Percentiles rank a stretch among this genome's conserved stretches.
Evolutionary conservation across 768 basidiomycete species (phyloP).

Genomic region (Agrocybe praecox): DNA sequence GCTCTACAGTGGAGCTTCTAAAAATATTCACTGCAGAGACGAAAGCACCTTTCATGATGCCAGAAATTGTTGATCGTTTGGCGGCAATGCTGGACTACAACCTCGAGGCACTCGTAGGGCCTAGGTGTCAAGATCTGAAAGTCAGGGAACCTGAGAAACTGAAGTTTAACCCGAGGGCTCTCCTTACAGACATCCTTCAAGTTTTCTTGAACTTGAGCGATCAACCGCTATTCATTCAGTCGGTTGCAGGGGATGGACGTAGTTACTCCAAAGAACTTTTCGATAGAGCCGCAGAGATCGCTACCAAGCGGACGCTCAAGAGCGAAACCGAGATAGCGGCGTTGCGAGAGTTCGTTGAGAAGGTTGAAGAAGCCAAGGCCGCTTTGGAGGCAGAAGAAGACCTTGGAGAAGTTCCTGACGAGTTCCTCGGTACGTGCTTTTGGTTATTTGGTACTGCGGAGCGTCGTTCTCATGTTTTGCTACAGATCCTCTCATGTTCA

Average conservation of each 20-base stretch:
- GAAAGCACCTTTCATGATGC: slow-evolving; percentile 91
- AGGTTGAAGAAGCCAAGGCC: slow-evolving; percentile 84
- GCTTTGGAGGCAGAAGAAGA: slow-evolving; percentile 88
- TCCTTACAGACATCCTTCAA: slow-evolving; percentile 86
- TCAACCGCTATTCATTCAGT: slow-evolving; percentile 75
- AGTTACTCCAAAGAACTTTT: slow-evolving; percentile 89
- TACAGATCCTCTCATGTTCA: slow-evolving; percentile 86
- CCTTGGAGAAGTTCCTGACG: slow-evolving; percentile 91
- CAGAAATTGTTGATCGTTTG: slow-evolving; percentile 92
- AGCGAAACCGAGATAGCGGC: slow-evolving; percentile 74
- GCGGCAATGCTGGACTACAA: slow-evolving; percentile 98
- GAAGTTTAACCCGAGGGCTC: slow-evolving; percentile 80
- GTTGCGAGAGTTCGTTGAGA: slow-evolving; percentile 69
- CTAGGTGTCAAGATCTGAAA: slow-evolving; percentile 82
- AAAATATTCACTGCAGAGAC: slow-evolving; percentile 93
- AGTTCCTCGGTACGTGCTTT: slow-evolving; percentile 76
- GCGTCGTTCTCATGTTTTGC: slow-evolving; percentile 5
- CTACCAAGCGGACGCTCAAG: slow-evolving; percentile 66
- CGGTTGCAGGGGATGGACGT: slow-evolving; percentile 92
- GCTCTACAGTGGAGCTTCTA: slow-evolving; percentile 87
- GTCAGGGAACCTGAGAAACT: slow-evolving; percentile 88
- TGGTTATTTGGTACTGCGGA: slow-evolving; percentile 2
- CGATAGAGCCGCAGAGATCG: slow-evolving; percentile 72
- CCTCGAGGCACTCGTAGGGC: slow-evolving; percentile 85
- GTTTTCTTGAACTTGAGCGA: slow-evolving; percentile 89